phyloP scores from a whole-genome alignment of 257 asterid species.

The Galeopsis tetrahit region DNA sequence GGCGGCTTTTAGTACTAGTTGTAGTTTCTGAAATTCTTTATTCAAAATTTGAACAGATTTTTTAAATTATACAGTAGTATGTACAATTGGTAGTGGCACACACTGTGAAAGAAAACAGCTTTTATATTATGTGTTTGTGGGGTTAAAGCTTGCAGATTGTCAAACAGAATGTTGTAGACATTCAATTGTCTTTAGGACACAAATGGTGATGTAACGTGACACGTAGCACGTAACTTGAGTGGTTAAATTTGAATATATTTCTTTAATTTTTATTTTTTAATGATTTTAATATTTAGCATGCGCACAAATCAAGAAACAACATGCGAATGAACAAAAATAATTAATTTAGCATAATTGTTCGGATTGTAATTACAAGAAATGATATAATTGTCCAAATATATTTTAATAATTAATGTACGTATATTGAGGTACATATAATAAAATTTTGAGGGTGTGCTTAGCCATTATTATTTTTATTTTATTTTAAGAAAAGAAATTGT shows the following conservation, averaged over 20 bases:
- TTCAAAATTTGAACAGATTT: background rate
- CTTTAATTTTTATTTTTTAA: background rate
- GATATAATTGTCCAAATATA: too few species aligned
- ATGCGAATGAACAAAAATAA: too few species aligned
- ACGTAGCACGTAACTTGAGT: background rate
- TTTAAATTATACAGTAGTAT: background rate
- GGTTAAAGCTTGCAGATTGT: slow-evolving; percentile 32
- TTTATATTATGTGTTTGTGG: slow-evolving; percentile 34
- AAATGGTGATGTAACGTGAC: slow-evolving; percentile 32
- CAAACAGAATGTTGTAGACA: slow-evolving; percentile 32
- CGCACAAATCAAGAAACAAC: too few species aligned
- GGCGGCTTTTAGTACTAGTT: slow-evolving; percentile 13
- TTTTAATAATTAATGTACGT: too few species aligned
- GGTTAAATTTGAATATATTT: background rate
- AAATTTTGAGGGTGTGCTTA: too few species aligned
- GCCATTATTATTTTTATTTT: background rate
- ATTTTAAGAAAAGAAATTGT: too few species aligned
- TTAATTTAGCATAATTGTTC: too few species aligned
- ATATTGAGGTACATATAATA: too few species aligned
- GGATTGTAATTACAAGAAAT: too few species aligned
- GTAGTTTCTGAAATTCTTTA: background rate
- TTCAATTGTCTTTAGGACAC: slow-evolving; percentile 32
- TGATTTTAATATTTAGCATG: too few species aligned
- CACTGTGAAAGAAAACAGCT: slow-evolving; percentile 24
- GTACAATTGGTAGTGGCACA: slow-evolving; percentile 23